Evolutionary conservation across 495 filamentous ascomycete genomes (phyloP), one percentile per base, ranked within the genome.

Genomic region (Xylaria intraflava): DNA sequence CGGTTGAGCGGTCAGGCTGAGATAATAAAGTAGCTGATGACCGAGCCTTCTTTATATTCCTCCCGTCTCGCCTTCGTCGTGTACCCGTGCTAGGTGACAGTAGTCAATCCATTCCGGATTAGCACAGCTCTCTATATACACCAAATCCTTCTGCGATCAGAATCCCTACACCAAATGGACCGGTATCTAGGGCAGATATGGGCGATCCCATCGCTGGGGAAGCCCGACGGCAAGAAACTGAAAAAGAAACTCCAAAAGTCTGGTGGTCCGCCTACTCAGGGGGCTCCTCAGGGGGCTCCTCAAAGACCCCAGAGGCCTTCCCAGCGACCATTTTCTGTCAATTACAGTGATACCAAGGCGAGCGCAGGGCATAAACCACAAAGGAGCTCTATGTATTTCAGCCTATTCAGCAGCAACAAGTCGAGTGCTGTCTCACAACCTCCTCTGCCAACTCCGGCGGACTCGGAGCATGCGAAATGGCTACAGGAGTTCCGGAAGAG

Each of bases 171-270:
- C 17, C 35, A 46, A n/a, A 55, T 55, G 52, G 52, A 55, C 9
- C 44, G 52, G 10, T 55, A 55, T 19, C 45, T 55, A 11, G 45
- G 44, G 4, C 38, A 47, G 2, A 26, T 55, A 20, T 55, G 44
- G 44, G 2, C 46, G 6, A 11, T 36, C 11, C 52, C 44, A 24
- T 55, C 52, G 6, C 24, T 36, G 52, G 27, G 16, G 2, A 55
- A 55, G 29, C 45, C 52, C 19, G 52, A 55, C 10, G 61, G 53
- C 17, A 67, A 62, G 40, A 72, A 62, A 33, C 64, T 69, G 49
- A 71, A 70, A 49, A 66, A 58, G 51, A 75, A 71, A 55, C 66
- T 73, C 39, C 71, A 72, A 50, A 77, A 75, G 46, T 57, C 56
- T 27, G 52, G 66, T 40, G 44, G n/a, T n/a, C n/a, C n/a, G n/a